These are phyloP conservation scores for Pyrus hybrid DNA, from an alignment of 331 rosid genomes.

Conservation along the genomic window DNA sequence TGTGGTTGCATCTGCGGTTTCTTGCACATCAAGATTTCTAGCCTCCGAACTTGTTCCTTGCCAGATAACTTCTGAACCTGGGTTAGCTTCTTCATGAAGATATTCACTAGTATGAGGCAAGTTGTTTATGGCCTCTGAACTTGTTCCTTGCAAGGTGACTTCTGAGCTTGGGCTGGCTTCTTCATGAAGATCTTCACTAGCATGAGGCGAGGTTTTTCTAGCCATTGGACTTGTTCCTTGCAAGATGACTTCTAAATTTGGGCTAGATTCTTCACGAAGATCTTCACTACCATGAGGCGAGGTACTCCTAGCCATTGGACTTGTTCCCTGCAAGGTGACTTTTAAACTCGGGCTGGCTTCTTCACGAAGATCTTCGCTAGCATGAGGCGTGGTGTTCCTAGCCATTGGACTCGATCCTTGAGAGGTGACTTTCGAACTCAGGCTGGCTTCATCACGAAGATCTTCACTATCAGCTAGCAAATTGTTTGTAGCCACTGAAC, in stretches of 20 bases:
- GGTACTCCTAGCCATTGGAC: constrained; percentile 8
- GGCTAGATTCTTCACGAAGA: background rate
- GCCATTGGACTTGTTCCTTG: constrained; percentile 22
- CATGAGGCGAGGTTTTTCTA: background rate
- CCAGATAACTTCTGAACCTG: constrained; percentile 11
- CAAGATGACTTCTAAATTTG: constrained; percentile 10
- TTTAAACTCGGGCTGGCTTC: constrained; percentile 19
- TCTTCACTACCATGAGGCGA: background rate
- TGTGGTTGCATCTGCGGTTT: constrained; percentile 24
- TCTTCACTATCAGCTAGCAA: background rate
- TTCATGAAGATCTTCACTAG: background rate
- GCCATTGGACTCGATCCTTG: background rate
- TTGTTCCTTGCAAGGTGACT: constrained; percentile 15
- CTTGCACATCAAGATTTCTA: constrained; percentile 9
- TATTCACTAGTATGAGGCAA: background rate
- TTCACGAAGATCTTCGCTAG: background rate
- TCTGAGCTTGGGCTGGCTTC: constrained; percentile 17
- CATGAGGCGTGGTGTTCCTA: background rate
- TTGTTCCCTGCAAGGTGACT: constrained; percentile 15
- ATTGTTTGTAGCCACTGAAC: background rate
- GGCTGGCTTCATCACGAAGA: constrained; percentile 1
- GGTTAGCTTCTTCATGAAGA: background rate
- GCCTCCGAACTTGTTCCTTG: constrained; percentile 22
- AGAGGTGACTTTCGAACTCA: constrained; percentile 8
- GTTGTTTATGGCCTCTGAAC: constrained; percentile 6